Evolutionary conservation across 176 grass and related monocot species (phyloP), one percentile per base, ranked within the genome.

Genomic region (Luzula sylvatica): DNA sequence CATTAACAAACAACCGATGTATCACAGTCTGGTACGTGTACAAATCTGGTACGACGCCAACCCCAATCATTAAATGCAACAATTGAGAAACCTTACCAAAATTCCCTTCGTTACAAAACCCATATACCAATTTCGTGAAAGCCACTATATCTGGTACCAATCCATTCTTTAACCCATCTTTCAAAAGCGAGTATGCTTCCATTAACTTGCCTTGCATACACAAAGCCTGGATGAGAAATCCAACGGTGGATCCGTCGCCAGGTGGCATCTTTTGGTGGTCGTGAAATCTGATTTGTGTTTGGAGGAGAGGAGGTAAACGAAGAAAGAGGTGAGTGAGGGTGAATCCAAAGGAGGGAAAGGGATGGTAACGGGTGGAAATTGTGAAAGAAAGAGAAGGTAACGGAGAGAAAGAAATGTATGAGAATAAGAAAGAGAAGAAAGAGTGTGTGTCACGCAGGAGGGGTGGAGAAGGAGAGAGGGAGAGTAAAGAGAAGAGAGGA

Each of bases 61-160:
- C 39, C 4, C 57, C 14, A 30, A 96, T 89, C 77, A 86, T 82
- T 50, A 96, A 42, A 54, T 96, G 85, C n/a, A 96, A 74, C 12
- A 80, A 76, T n/a, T 82, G 71, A 3, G 92, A 89, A 1, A 96
- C 84, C 64, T 64, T 86, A 8, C 28, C 70, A 23, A 75, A 89
- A 50, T 89, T 79, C n/a, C 81, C 74, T 0, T 6, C 42, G 8
- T 75, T 59, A 15, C 71, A 66, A 38, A 86, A 86, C 26, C 67
- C 80, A 16, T n/a, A 41, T 11, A 89, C 23, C 35, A 96, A 30
- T 5, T 80, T 70, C 3, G 64, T 77, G 5, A 65, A 54, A 16
- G 85, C 51, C 17, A 23, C 16, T 14, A 23, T 12, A 18, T 73
- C 22, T 3, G 68, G 77, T 40, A 71, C 52, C 24, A 68, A 45